These are phyloP conservation scores for Solanum appendiculatum DNA, from an alignment of 257 asterid genomes.

Conservation along the genomic window DNA sequence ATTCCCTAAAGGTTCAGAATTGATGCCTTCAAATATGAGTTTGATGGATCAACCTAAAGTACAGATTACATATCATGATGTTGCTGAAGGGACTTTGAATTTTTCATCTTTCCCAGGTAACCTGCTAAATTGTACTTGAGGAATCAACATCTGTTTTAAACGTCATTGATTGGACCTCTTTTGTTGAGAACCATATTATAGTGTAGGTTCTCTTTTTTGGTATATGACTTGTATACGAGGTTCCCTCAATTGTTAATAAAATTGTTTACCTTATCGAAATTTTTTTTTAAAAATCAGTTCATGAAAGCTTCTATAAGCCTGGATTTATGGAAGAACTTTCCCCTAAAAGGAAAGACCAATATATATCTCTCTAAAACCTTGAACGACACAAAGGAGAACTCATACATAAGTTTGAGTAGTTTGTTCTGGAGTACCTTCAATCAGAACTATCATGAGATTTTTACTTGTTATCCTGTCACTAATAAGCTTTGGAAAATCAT, in stretches of 20 bases:
- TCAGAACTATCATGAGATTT: not conserved
- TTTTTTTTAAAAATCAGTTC: no score
- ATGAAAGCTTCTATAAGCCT: not conserved
- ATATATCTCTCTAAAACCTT: not conserved
- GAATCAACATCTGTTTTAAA: not conserved
- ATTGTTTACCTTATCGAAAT: not conserved
- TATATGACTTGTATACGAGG: not conserved
- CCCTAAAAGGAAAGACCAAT: not conserved
- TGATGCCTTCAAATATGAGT: slow-evolving; percentile 26
- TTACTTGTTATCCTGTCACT: not conserved
- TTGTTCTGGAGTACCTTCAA: not conserved
- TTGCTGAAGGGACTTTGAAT: slow-evolving; percentile 23
- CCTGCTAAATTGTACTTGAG: not conserved
- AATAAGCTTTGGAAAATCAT: not conserved
- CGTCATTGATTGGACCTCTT: not conserved
- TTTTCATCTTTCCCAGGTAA: slow-evolving; percentile 44
- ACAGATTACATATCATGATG: slow-evolving; percentile 47
- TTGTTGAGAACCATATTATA: not conserved
- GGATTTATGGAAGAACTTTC: not conserved
- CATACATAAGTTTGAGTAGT: not conserved
- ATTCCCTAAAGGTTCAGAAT: slow-evolving; percentile 61
- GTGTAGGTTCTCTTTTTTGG: not conserved
- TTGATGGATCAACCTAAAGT: slow-evolving; percentile 69
- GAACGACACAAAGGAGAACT: not conserved
- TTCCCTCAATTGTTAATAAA: not conserved